A percentile compares a stretch with the other conserved stretches of the same genome.
phyloP scores from a whole-genome alignment of 2,329 filamentous ascomycete species.

The Setomelanomma holmii region DNA sequence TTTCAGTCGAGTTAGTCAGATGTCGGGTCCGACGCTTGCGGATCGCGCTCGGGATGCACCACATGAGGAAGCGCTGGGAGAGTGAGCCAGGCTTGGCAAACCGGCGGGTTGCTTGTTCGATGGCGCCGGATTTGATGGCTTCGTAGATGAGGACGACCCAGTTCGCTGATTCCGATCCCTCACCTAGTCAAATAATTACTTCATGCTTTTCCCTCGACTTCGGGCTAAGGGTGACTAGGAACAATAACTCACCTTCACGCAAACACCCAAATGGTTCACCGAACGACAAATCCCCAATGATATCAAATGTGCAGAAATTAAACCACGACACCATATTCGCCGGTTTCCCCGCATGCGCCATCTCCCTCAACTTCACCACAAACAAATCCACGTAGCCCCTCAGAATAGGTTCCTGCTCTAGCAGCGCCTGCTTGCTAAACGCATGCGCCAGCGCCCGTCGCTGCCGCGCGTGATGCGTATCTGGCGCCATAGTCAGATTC shows the following conservation, averaged over 20 bases:
- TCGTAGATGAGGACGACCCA: conserved; percentile 46
- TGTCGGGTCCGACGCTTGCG: conserved; percentile 36
- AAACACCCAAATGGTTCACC: conserved; percentile 43
- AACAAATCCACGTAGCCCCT: conserved; percentile 51
- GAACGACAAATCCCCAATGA: conserved; percentile 43
- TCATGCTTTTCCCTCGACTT: too few species aligned
- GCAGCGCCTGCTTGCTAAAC: conserved; percentile 50
- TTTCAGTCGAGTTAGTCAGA: conserved; percentile 39
- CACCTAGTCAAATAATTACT: conserved; percentile 21
- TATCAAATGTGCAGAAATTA: conserved; percentile 44
- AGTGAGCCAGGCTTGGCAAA: conserved; percentile 34
- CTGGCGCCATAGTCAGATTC: conserved; percentile 47
- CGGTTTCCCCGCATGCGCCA: conserved; percentile 32
- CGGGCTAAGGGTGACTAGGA: neutral
- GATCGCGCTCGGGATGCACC: conserved; percentile 37
- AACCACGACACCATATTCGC: conserved; percentile 46
- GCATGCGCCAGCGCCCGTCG: conserved; percentile 51
- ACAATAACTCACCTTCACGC: conserved; percentile 29
- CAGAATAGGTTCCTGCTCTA: conserved; percentile 51
- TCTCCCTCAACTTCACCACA: conserved; percentile 47
- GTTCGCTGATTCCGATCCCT: conserved; percentile 40
- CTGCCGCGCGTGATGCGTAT: conserved; percentile 49
- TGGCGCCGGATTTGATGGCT: conserved; percentile 42
- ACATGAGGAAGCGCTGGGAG: conserved; percentile 34
- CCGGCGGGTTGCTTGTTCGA: conserved; percentile 40